Percentiles rank a stretch among this genome's conserved stretches.
Conservation (phyloP, 257 asterid species). For the Scutellaria barbata region DNA sequence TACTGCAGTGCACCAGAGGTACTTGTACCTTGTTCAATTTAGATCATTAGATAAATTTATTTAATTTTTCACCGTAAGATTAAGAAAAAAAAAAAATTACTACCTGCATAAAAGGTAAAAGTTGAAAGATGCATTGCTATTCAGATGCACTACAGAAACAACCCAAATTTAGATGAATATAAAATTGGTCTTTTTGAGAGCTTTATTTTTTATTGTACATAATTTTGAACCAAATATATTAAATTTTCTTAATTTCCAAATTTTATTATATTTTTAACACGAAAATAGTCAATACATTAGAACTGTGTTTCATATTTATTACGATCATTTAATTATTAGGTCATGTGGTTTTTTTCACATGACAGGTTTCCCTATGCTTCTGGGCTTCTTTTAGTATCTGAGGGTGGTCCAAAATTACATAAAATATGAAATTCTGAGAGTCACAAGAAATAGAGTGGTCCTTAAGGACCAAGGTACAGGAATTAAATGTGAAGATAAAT, state of each 20-base stretch:
- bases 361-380: conserved; percentile 11
- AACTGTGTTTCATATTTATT: neutral
- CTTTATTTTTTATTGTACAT: too few species aligned
- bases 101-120: too few species aligned
- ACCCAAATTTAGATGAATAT: too few species aligned
- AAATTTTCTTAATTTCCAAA: neutral
- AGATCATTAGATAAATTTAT: too few species aligned
- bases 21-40: too few species aligned
- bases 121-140: too few species aligned
- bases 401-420: conserved; percentile 27
- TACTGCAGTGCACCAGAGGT: too few species aligned
- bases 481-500: conserved; percentile 18
- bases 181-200: too few species aligned
- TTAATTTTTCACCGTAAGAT: too few species aligned
- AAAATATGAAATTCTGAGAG: neutral
- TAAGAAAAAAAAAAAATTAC: too few species aligned
- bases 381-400: conserved; percentile 12
- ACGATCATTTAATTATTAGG: conserved; percentile 15
- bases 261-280: neutral
- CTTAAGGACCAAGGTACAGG: conserved; percentile 2
- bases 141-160: too few species aligned
- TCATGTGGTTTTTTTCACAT: neutral
- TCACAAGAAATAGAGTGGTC: conserved; percentile 25
- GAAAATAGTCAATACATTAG: conserved; percentile 1
- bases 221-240: neutral